Evolutionary conservation across 2,329 filamentous ascomycete genomes (phyloP), one percentile per base, ranked within the genome.

Genomic region (Fusarium oxysporum): DNA sequence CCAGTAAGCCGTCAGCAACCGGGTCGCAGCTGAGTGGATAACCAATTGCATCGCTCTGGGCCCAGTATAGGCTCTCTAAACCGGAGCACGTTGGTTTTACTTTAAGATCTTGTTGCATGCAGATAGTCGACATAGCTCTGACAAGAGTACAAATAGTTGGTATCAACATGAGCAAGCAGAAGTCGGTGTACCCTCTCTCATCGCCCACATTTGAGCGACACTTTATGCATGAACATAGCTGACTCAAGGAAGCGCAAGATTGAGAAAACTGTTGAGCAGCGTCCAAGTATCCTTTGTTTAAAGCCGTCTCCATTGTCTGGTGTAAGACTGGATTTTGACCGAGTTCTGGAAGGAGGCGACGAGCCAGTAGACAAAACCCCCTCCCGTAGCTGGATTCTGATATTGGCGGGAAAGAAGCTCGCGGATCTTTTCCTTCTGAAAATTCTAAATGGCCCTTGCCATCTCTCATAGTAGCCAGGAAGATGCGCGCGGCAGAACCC

Each of bases 151-250:
- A 41, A 0, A 32, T 19, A 1, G 51, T 55, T 3, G 0, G 10
- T 8, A 41, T 14, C 0, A 55, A 1, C 3, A 0, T 0, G 0
- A 10, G 19, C 0, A 55, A 1, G 4, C 51, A 55, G 21, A 55
- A 54, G 1, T 5, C 0, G 2, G 0, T 14, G 3, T 25, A 11
- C 4, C 4, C 11, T 13, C 0, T 6, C 7, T 16, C 14, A 8
- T 0, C 4, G 2, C 1, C 1, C 4, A 0, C 3, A 23, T 16
- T 3, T 5, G 17, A 1, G 17, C 35, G 3, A 9, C 50, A 38
- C 0, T 0, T 6, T 0, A 0, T 1, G 7, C 51, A 43, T 8
- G 10, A 11, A 1, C 37, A 55, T 14, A 32, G 0, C 0, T 6
- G 25, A 1, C 21, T 0, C 0, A 55, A 23, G 0, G 51, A 41